These are phyloP conservation scores for Apophysomyces ossiformis DNA, from an alignment of 371 early-diverging fungal genomes.

Conservation along the genomic window DNA sequence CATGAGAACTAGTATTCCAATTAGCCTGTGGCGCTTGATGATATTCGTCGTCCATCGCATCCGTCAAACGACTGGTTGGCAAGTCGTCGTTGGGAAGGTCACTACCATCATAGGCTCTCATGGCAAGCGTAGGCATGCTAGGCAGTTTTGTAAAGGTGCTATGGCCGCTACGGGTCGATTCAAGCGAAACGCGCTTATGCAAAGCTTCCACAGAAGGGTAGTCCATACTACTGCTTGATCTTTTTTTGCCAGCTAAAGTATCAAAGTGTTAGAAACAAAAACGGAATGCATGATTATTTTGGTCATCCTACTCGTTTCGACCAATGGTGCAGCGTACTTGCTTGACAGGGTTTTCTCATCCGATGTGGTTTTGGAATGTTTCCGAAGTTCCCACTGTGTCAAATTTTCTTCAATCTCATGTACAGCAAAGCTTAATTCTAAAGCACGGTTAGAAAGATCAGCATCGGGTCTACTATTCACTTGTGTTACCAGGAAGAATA, in stretches of 20 bases:
- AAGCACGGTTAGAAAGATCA: conserved; percentile 3
- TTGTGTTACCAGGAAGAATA: conserved; percentile 31
- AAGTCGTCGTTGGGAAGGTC: conserved; percentile 4
- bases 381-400: conserved; percentile 39
- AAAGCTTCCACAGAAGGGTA: neutral
- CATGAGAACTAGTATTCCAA: neutral
- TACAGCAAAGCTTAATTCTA: conserved; percentile 46
- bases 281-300: conserved; percentile 6
- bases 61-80: neutral
- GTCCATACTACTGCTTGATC: conserved; percentile 12
- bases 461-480: neutral
- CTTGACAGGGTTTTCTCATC: neutral
- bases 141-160: conserved; percentile 7
- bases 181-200: conserved; percentile 13
- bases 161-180: conserved; percentile 6
- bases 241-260: conserved; percentile 3
- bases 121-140: conserved; percentile 14
- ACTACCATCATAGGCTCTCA: conserved; percentile 10
- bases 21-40: neutral
- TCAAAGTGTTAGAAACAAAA: neutral
- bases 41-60: neutral
- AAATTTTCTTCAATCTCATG: conserved; percentile 44
- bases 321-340: conserved; percentile 6
- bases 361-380: conserved; percentile 6
- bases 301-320: conserved; percentile 10